Conservation (phyloP, 495 filamentous ascomycete species). For the Aspergillus biplanus region DNA sequence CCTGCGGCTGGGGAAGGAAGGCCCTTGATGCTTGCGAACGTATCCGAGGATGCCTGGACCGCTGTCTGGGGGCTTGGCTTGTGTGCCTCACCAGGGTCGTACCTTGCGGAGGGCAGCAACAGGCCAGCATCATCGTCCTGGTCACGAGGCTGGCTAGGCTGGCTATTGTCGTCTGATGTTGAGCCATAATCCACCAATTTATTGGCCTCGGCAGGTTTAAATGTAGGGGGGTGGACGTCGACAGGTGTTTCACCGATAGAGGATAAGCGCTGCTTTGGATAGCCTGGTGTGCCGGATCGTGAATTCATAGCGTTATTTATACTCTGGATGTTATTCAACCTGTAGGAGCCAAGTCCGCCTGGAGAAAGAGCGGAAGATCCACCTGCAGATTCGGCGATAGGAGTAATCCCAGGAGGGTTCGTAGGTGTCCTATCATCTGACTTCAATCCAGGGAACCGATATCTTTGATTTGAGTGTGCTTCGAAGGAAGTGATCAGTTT, state of each 20-base stretch:
- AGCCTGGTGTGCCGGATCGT: constrained; percentile 73
- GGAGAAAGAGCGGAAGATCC: constrained; percentile 85
- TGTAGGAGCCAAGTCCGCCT: constrained; percentile 67
- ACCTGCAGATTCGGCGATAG: constrained; percentile 89
- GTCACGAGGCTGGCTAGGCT: constrained; percentile 24
- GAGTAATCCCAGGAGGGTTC: constrained; percentile 75
- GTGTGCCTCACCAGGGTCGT: constrained; percentile 47
- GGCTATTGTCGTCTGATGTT: constrained; percentile 42
- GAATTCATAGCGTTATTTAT: constrained; percentile 73
- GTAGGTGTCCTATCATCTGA: constrained; percentile 77
- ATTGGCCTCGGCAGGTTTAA: constrained; percentile 43
- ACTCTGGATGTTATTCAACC: constrained; percentile 59
- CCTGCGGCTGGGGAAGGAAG: constrained; percentile 62
- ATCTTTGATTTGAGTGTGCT: constrained; percentile 55
- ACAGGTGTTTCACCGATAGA: constrained; percentile 82
- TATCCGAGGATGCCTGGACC: constrained; percentile 47
- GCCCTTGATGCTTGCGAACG: constrained; percentile 49
- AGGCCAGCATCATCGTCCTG: constrained; percentile 42
- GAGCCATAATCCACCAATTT: constrained; percentile 53
- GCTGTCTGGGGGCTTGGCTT: constrained; percentile 57
- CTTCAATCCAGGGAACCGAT: constrained; percentile 67
- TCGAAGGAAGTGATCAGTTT: constrained; percentile 93
- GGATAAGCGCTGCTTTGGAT: constrained; percentile 69
- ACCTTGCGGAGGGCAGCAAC: constrained; percentile 56
- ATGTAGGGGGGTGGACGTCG: constrained; percentile 54